Percentiles rank a stretch among this genome's conserved stretches.
Evolutionary conservation across 2,329 filamentous ascomycete species (phyloP).

Genomic region (Cordyceps tenuipes): DNA sequence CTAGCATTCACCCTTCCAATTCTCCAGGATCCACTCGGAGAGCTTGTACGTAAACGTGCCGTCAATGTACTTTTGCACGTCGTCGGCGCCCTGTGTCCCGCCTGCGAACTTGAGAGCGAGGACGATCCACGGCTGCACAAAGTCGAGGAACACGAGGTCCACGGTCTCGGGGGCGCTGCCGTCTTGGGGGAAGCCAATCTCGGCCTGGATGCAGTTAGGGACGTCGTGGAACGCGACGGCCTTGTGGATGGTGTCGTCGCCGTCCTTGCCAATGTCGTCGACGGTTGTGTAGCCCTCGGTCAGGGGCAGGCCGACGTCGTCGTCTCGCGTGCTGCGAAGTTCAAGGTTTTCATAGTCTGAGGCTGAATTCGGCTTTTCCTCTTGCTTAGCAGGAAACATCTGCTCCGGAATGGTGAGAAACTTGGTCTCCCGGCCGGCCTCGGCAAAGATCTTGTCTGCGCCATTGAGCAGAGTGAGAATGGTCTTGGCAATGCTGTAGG

Average conservation of each 20-base stretch:
- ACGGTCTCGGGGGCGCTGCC: constrained; percentile 57
- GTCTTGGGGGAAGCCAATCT: constrained; percentile 51
- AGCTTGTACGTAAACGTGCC: constrained; percentile 48
- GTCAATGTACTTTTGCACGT: constrained; percentile 45
- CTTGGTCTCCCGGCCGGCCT: constrained; percentile 30
- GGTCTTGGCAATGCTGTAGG: constrained; percentile 64
- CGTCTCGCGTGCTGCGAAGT: constrained; percentile 21
- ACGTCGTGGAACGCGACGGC: constrained; percentile 65
- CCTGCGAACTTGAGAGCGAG: constrained; percentile 59
- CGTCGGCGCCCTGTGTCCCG: constrained; percentile 37
- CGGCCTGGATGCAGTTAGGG: constrained; percentile 74
- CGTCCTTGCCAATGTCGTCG: constrained; percentile 75
- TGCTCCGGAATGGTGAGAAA: constrained; percentile 44
- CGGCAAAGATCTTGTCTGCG: constrained; percentile 39
- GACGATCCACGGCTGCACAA: constrained; percentile 75
- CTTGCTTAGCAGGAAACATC: constrained; percentile 19
- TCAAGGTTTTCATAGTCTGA: constrained; percentile 19
- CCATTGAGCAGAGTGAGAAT: constrained; percentile 54
- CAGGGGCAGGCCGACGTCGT: constrained; percentile 30
- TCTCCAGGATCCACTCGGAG: constrained; percentile 47
- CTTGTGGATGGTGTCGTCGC: constrained; percentile 82
- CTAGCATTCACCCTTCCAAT: constrained; percentile 46
- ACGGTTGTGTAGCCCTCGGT: constrained; percentile 74
- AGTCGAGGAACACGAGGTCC: constrained; percentile 86
- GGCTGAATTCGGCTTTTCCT: constrained; percentile 15